Evolutionary conservation across 2,329 filamentous ascomycete genomes (phyloP), one percentile per base, ranked within the genome.

Genomic region (Trematosphaeria pertusa): DNA sequence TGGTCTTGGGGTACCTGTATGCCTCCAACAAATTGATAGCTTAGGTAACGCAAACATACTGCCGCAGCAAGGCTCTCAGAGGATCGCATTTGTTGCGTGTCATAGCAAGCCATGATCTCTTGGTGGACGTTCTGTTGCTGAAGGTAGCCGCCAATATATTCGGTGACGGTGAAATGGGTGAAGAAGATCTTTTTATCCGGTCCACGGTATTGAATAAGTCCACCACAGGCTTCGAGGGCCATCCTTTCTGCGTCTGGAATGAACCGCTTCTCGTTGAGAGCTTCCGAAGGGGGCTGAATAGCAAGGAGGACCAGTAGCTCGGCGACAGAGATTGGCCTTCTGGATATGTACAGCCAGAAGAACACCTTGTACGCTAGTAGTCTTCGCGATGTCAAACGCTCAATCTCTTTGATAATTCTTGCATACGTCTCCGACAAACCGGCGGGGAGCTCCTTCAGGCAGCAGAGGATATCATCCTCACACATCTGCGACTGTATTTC

Each of bases 111-210:
- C 43, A 39, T 33, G 20, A 46, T 33, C 26, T 46, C 43, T 18
- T 37, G 2, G 3, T 32, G 14, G 5, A 39, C 21, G 10, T 39
- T 20, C 18, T 15, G 9, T 24, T 36, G 22, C 9, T 22, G 22
- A 21, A 46, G 9, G 18, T 39, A 34, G 12, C 18, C 6, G 17
- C 24, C 22, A 10, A 46, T 35, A 34, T 46, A 46, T 22, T 46
- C 43, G n/a, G 43, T 46, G n/a, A 46, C 35, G 5, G 43, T 46
- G 19, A 46, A 46, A 18, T 46, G 43, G 12, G 43, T 30, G 35
- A 33, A 39, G 18, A 39, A 33, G 10, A 39, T 39, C 17, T 33
- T 32, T 18, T 14, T n/a, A n/a, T n/a, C 12, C 15, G 17, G 4
- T 15, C 36, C 36, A 10, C 43, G 43, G 15, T 19, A 32, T 26